Conservation (phyloP, 768 basidiomycete genomes). For the Cystoderma amianthinum region DNA sequence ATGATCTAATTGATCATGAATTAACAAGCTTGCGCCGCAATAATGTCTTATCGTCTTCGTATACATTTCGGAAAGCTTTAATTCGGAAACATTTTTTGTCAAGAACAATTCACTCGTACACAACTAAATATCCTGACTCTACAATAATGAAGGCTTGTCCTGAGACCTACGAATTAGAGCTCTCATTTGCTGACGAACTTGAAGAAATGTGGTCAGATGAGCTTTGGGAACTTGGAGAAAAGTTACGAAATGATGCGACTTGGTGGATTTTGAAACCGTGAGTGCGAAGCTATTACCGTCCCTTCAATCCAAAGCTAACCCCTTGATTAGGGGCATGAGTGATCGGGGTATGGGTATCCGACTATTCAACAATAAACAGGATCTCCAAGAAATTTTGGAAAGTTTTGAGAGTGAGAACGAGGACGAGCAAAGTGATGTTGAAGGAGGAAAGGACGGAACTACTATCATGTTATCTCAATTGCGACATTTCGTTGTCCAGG, state of each 20-base stretch:
- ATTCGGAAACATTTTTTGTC: conserved; percentile 94
- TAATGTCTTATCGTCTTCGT: conserved; percentile 66
- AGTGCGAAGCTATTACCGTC: conserved; percentile 15
- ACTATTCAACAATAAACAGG: conserved; percentile 73
- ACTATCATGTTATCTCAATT: conserved; percentile 80
- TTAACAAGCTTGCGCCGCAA: conserved; percentile 47
- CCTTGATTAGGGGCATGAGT: conserved; percentile 65
- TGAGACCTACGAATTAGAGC: conserved; percentile 75
- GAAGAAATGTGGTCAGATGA: conserved; percentile 94
- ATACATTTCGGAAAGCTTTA: conserved; percentile 85
- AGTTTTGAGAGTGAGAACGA: conserved; percentile 64
- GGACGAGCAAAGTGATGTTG: conserved; percentile 34
- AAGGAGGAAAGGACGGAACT: conserved; percentile 33
- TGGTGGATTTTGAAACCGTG: conserved; percentile 97
- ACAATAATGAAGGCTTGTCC: conserved; percentile 53
- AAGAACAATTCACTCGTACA: conserved; percentile 61
- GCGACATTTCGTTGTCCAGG: conserved; percentile 95
- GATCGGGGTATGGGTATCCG: conserved; percentile 94
- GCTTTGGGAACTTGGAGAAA: conserved; percentile 74
- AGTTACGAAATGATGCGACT: conserved; percentile 39
- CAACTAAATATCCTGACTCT: conserved; percentile 63
- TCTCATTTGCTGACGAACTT: conserved; percentile 89
- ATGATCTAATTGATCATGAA: conserved; percentile 81
- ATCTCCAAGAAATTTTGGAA: conserved; percentile 69
- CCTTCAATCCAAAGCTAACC: conserved; percentile 7